Percentiles rank a stretch among this genome's conserved stretches.
These are phyloP conservation scores for Hypericum perforatum DNA, from an alignment of 345 rosid species.

Conservation along the genomic window DNA sequence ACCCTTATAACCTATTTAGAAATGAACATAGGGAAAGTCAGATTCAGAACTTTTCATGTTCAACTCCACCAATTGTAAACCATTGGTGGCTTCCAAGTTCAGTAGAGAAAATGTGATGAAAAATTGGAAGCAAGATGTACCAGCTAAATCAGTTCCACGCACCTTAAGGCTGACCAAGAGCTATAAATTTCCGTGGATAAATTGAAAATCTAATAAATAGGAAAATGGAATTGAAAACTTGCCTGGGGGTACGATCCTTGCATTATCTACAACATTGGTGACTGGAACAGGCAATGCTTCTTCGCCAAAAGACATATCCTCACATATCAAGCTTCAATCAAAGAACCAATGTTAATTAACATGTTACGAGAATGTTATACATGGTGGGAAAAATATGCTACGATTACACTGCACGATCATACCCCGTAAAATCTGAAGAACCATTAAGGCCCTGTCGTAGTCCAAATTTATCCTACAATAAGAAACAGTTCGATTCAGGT, in stretches of 20 bases:
- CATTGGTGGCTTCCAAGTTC: no score
- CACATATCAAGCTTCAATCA: slow-evolving; percentile 16
- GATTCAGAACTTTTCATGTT: no score
- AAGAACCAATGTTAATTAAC: slow-evolving; percentile 4
- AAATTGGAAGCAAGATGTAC: no score
- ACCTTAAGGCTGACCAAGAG: no score
- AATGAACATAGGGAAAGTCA: no score
- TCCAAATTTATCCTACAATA: slow-evolving; percentile 21
- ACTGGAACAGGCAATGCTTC: slow-evolving; percentile 16
- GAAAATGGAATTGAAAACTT: slow-evolving; percentile 7
- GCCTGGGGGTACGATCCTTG: slow-evolving; percentile 17
- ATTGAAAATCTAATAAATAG: not conserved
- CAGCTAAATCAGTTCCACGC: no score
- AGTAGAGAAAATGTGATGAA: no score
- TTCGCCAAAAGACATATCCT: slow-evolving; percentile 16
- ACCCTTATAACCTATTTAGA: no score
- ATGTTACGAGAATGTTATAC: not conserved
- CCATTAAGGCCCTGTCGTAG: slow-evolving; percentile 5
- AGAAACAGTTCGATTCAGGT: slow-evolving; percentile 5
- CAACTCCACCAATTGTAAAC: no score
- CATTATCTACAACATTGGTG: slow-evolving; percentile 15
- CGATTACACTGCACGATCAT: slow-evolving; percentile 9
- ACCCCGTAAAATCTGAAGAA: slow-evolving; percentile 19
- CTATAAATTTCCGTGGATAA: not conserved
- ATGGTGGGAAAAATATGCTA: not conserved